These are phyloP conservation scores for Zasmidium citrigriseum DNA, from an alignment of 2,329 filamentous ascomycete species.

Conservation along the genomic window DNA sequence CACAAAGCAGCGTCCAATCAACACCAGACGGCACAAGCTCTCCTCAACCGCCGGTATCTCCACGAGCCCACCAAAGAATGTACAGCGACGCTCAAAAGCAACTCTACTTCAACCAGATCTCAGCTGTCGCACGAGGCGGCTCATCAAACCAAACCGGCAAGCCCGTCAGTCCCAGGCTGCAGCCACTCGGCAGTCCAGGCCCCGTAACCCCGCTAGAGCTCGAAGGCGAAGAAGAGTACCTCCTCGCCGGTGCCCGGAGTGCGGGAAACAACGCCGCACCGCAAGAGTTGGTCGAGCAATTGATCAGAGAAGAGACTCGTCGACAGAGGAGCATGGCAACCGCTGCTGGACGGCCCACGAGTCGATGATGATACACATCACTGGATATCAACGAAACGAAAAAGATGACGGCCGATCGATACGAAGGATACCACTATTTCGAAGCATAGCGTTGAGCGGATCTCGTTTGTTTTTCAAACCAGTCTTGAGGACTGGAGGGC, in stretches of 20 bases:
- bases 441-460: background rate
- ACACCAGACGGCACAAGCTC: slow-evolving; percentile 39
- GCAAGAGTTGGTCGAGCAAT: slow-evolving; percentile 48
- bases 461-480: too few relatives aligned
- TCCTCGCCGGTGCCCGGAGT: slow-evolving; percentile 45
- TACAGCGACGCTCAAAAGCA: slow-evolving; percentile 52
- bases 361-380: slow-evolving; percentile 6
- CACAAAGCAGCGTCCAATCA: slow-evolving; percentile 38
- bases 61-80: slow-evolving; percentile 44
- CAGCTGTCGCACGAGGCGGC: slow-evolving; percentile 25
- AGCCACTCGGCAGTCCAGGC: slow-evolving; percentile 52
- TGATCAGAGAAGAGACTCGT: slow-evolving; percentile 48
- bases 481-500: too few relatives aligned
- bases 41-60: slow-evolving; percentile 46
- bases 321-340: slow-evolving; percentile 22
- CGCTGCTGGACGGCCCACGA: background rate
- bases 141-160: slow-evolving; percentile 31
- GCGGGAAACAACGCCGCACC: slow-evolving; percentile 20
- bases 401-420: background rate
- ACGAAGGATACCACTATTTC: background rate
- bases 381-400: background rate
- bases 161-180: slow-evolving; percentile 51
- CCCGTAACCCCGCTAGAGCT: slow-evolving; percentile 56
- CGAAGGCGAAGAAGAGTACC: slow-evolving; percentile 46
- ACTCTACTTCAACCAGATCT: slow-evolving; percentile 50